Base-by-base conservation (phyloP, 148 eudicot genomes). In the Amaranthus hypochondriacus region DNA sequence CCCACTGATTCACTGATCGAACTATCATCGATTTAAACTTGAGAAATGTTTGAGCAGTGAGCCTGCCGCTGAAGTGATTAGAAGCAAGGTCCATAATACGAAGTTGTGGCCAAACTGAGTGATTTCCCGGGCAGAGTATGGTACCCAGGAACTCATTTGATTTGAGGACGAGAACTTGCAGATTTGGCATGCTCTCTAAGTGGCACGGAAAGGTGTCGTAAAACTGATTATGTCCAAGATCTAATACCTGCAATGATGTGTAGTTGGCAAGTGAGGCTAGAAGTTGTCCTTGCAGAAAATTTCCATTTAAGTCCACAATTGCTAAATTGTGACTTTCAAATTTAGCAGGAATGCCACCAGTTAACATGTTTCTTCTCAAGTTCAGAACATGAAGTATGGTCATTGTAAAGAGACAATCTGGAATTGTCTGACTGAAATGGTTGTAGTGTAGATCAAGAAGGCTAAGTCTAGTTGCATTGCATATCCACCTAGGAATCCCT, bases 191-290 rank as follows among this genome's bases (percentile, higher is more conserved):
- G 73, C 51, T 74, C 70, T 43, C 52, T 73, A 89, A 76, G 39
- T 75, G 80, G 59, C 84, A 84, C 5, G 93, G 89, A 57, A 82
- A 89, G 6, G 56, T 75, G 71, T 79, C 93, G 1, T 47, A 52
- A 2, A 91, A 63, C 2, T 28, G 58, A 75, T 87, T 84, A 65
- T 81, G 76, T 2, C 87, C 87, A 6, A 87, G 74, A 72, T 89
- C 77, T 60, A 89, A 18, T 13, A 84, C 83, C 61, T 79, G 74
- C 4, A 84, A 47, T 43, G 2, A 21, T 7, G 5, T 57, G 66
- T 92, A 89, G 18, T 87, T 70, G 39, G 69, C 80, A 59, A 91
- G 53, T 43, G 92, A 87, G 48, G 0, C n/a, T 12, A 93, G 90
- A 72, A 89, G 51, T 4, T 6, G 9, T 11, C 92, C 91, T 72